phyloP scores from a whole-genome alignment of 148 eudicot genomes.

The Hydrangea macrophylla region DNA sequence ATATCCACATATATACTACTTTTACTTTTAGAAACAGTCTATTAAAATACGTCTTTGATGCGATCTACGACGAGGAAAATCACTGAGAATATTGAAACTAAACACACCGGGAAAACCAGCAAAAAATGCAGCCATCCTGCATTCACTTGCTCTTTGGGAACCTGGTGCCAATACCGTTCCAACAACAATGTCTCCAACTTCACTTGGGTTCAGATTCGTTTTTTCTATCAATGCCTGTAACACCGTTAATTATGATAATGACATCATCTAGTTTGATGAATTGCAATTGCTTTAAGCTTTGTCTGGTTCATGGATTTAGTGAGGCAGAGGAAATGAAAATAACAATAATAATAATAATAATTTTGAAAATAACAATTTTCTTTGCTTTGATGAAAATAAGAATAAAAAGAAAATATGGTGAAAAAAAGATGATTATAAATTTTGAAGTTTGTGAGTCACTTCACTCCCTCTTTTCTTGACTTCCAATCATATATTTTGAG shows the following conservation, averaged over 20 bases:
- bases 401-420: neutral
- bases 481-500: no score
- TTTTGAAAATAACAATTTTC: no score
- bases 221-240: conserved; percentile 83
- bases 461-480: no score
- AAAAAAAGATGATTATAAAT: conserved; percentile 1
- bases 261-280: neutral
- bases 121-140: conserved; percentile 94
- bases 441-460: no score
- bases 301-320: no score
- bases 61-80: conserved; percentile 5
- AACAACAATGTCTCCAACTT: conserved; percentile 96
- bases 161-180: conserved; percentile 93
- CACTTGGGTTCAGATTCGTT: conserved; percentile 87
- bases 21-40: no score
- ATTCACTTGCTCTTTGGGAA: conserved; percentile 89
- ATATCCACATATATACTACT: no score
- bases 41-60: conserved; percentile 5
- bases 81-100: neutral
- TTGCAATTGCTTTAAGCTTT: neutral
- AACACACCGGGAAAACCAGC: conserved; percentile 92
- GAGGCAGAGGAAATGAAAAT: no score
- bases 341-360: no score
- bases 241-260: neutral
- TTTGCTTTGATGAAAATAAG: no score